Percentiles rank a stretch among this genome's conserved stretches.
phyloP scores from a whole-genome alignment of 192 early-diverging fungal species.

The Cladochytrium replicatum region DNA sequence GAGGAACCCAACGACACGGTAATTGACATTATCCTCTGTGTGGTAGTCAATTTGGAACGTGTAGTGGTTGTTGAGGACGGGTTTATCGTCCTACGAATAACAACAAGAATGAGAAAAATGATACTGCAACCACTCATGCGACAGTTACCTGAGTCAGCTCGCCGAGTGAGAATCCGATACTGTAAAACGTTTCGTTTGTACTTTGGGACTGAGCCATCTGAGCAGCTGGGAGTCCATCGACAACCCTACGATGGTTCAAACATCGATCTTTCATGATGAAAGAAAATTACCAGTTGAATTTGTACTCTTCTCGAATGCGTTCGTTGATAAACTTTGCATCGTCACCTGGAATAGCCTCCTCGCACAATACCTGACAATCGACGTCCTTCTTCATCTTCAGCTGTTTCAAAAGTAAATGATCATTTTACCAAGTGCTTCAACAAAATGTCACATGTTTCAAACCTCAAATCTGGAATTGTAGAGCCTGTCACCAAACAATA shows the following conservation, averaged over 20 bases:
- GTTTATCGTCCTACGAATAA: constrained; percentile 5
- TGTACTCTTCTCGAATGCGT: constrained; percentile 46
- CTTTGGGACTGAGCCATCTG: constrained; percentile 27
- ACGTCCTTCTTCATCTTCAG: constrained; percentile 44
- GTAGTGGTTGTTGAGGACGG: constrained; percentile 78
- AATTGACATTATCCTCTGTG: constrained; percentile 40
- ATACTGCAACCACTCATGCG: background rate
- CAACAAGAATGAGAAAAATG: too few relatives aligned
- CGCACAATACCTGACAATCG: constrained; percentile 57
- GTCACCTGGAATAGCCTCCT: constrained; percentile 41
- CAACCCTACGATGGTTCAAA: constrained; percentile 24
- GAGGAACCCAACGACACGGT: constrained; percentile 82
- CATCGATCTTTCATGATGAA: background rate
- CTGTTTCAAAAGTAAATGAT: too few relatives aligned
- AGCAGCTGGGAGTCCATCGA: constrained; percentile 90
- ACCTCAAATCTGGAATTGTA: constrained; percentile 73
- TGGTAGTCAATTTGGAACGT: constrained; percentile 80
- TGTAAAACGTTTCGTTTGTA: constrained; percentile 54
- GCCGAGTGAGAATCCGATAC: constrained; percentile 80
- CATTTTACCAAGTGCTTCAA: too few relatives aligned
- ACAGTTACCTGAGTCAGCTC: constrained; percentile 1
- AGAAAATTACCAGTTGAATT: constrained; percentile 35
- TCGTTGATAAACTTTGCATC: constrained; percentile 82
- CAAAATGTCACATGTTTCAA: too few relatives aligned
- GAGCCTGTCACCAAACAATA: constrained; percentile 93